These are phyloP conservation scores for Candida ulmi DNA, from an alignment of 805 yeast species.

Conservation along the genomic window DNA sequence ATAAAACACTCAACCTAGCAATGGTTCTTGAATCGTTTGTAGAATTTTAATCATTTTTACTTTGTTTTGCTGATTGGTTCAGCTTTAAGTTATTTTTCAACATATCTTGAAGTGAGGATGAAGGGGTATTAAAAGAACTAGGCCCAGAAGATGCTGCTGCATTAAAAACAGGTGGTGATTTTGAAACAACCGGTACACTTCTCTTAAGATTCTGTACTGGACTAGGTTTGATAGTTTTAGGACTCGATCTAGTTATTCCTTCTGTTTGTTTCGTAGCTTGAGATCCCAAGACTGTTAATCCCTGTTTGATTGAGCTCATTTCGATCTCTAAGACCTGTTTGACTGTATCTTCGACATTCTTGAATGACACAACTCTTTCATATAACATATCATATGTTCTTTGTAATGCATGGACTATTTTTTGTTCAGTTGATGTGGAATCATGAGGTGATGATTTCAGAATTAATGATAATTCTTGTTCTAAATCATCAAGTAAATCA, in stretches of 20 bases:
- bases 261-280: not conserved
- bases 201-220: not conserved
- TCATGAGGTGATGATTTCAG: constrained; percentile 7
- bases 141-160: not conserved
- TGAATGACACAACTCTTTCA: constrained; percentile 7
- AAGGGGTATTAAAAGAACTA: not conserved
- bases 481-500: constrained; percentile 14
- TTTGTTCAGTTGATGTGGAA: constrained; percentile 3
- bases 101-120: constrained; percentile 6
- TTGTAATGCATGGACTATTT: constrained; percentile 3
- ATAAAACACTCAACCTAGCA: too few species aligned
- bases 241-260: not conserved
- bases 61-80: constrained; percentile 1
- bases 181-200: constrained; percentile 6
- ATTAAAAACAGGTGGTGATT: constrained; percentile 7
- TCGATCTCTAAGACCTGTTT: constrained; percentile 14
- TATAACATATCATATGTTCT: constrained; percentile 6
- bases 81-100: constrained; percentile 10
- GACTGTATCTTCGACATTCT: constrained; percentile 9
- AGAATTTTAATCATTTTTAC: constrained; percentile 5
- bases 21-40: too few species aligned
- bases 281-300: constrained; percentile 13
- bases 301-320: constrained; percentile 11
- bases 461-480: constrained; percentile 14
- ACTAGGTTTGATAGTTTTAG: not conserved